A percentile compares a stretch with the other conserved stretches of the same genome.
Evolutionary conservation across 345 rosid genomes (phyloP).

Genomic region (Dimocarpus longan): DNA sequence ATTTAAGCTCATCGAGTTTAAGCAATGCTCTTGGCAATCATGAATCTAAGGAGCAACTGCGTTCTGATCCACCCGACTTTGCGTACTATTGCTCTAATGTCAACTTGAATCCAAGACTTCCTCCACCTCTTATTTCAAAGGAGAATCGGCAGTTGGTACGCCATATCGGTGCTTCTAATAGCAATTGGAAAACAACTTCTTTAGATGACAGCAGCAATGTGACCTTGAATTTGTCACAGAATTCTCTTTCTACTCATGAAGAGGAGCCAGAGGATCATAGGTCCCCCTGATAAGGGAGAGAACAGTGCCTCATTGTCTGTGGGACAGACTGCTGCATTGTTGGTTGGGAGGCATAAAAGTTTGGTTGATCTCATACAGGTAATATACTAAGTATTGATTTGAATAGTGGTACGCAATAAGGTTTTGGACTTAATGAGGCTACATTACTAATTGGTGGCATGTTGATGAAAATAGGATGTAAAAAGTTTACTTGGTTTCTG

Average conservation of each 20-base stretch:
- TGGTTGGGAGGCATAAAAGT: conserved; percentile 72
- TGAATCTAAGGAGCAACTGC: conserved; percentile 76
- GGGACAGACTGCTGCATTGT: conserved; percentile 41
- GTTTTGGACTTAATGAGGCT: neutral
- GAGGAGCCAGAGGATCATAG: conserved; percentile 87
- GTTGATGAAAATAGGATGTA: neutral
- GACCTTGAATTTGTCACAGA: conserved; percentile 47
- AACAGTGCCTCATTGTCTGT: conserved; percentile 22
- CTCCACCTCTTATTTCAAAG: conserved; percentile 82
- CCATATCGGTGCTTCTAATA: conserved; percentile 70
- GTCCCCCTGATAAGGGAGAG: conserved; percentile 10
- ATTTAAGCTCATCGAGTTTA: conserved; percentile 56
- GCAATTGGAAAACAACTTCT: conserved; percentile 47
- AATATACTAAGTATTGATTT: conserved; percentile 2
- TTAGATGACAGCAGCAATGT: conserved; percentile 54
- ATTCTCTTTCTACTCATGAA: conserved; percentile 67
- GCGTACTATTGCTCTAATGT: conserved; percentile 77
- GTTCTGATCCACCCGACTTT: conserved; percentile 78
- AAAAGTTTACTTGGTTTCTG: neutral
- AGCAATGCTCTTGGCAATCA: conserved; percentile 52
- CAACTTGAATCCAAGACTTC: conserved; percentile 91
- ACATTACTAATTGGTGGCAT: neutral
- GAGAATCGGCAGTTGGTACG: conserved; percentile 65
- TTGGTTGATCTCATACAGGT: conserved; percentile 94
- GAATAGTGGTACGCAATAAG: neutral